Evolutionary conservation across 1,139 yeast species (phyloP).

Genomic region (Yamadazyma taylorii): DNA sequence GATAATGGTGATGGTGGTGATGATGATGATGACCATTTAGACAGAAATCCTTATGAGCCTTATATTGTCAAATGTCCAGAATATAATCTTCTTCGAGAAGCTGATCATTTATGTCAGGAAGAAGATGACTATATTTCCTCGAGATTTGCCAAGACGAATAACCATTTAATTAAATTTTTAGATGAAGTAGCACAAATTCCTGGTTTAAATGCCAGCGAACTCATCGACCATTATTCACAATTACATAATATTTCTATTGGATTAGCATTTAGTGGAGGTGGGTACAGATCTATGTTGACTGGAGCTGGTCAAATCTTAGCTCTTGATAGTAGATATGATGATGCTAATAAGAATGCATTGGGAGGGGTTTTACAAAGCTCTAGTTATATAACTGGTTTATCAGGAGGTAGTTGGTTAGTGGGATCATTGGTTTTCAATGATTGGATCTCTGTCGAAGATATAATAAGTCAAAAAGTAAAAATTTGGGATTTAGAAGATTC

Average conservation of each 20-base stretch:
- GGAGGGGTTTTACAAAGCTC: conserved; percentile 44
- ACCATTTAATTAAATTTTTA: conserved; percentile 32
- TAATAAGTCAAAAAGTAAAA: conserved; percentile 24
- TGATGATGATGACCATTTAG: conserved; percentile 5
- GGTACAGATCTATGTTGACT: conserved; percentile 45
- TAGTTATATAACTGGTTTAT: conserved; percentile 40
- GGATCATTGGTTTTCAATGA: conserved; percentile 40
- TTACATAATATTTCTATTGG: conserved; percentile 41
- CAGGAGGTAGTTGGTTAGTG: conserved; percentile 48
- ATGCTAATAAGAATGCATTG: conserved; percentile 27
- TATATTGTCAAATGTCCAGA: conserved; percentile 28
- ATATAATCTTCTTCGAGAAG: conserved; percentile 26
- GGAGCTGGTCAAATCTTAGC: conserved; percentile 46
- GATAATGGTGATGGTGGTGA: conserved; percentile 6
- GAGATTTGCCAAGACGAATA: conserved; percentile 33
- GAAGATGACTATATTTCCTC: conserved; percentile 30
- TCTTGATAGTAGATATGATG: conserved; percentile 32
- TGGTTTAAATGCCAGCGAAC: conserved; percentile 33
- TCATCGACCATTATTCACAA: conserved; percentile 25
- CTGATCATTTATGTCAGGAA: conserved; percentile 22
- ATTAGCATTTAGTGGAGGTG: conserved; percentile 47
- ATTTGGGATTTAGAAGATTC: conserved; percentile 44
- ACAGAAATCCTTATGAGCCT: conserved; percentile 29
- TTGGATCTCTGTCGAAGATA: conserved; percentile 38
- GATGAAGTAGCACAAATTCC: conserved; percentile 30